Conservation (phyloP, 805 yeast species). For the Candida alai region DNA sequence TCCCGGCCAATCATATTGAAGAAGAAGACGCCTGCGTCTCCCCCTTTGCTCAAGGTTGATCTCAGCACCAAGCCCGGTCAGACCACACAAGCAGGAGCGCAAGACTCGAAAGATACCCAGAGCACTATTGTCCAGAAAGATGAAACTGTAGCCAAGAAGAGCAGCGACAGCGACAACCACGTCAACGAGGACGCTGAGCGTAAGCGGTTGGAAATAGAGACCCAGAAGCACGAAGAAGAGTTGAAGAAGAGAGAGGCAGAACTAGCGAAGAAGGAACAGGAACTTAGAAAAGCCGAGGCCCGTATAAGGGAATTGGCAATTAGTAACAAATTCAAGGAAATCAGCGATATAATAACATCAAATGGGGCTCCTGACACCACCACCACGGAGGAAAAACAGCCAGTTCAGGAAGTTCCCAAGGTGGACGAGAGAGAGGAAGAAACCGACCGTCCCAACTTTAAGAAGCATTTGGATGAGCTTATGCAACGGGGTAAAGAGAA, state of each 20-base stretch:
- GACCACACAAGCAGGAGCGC: too few relatives aligned
- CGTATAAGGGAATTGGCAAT: conserved; percentile 3
- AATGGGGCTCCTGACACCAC: conserved; percentile 2
- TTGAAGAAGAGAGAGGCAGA: conserved; percentile 1
- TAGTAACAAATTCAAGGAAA: conserved; percentile 2
- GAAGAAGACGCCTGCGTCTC: conserved; percentile 23
- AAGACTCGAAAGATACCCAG: too few relatives aligned
- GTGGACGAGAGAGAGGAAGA: conserved; percentile 8
- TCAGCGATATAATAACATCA: conserved; percentile 5
- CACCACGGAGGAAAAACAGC: not conserved
- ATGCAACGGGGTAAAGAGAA: conserved; percentile 17
- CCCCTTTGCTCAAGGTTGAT: conserved; percentile 9
- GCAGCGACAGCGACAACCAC: too few relatives aligned
- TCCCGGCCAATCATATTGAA: conserved; percentile 37
- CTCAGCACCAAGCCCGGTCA: conserved; percentile 13
- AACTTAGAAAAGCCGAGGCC: not conserved
- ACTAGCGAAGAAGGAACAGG: not conserved
- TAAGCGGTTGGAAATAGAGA: not conserved
- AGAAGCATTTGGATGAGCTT: conserved; percentile 27
- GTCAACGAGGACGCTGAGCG: conserved; percentile 1
- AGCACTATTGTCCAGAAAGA: not conserved
- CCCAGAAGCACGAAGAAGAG: not conserved
- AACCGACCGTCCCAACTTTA: conserved; percentile 30
- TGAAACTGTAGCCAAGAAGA: not conserved
- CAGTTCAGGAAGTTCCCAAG: not conserved